Base-by-base conservation (phyloP, 75 land plant species). In the Cunninghamia lanceolata region DNA sequence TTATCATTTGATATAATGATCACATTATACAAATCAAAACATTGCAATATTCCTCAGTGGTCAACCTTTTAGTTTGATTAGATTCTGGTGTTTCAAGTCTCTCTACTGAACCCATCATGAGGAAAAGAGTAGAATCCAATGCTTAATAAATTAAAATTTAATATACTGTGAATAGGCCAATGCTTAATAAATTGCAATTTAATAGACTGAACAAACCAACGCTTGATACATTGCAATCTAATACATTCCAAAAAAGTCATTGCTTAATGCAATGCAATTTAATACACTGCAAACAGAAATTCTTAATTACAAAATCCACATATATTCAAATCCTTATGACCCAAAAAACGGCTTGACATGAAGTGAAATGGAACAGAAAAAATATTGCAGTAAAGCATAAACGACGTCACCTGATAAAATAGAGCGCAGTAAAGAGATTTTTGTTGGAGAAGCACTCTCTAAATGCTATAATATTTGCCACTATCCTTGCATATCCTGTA, bases 401-500 rank as follows among this genome's bases (percentile, higher is more conserved):
- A 63, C 36, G 82, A 34, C 76, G 3, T 74, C 66, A 98, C 99
- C 99, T 98, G 86, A 95, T 59, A 73, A 98, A 94, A 86, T 98
- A 98, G 40, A 98, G 99, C 42, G 88, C 86, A 13, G 93, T 88
- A 82, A 98, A 98, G 39, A 95, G 90, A 35, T 74, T 86, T 87
- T 98, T 98, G 87, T 94, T 86, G 17, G 91, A 84, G 85, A 95
- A 98, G 87, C 96, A 93, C 30, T 87, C 59, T 45, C 90, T 96
- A 89, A 98, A 98, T 32, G 96, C 99, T 53, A 89, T 75, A 42
- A 84, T 77, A 84, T 98, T 98, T 74, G 94, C 89, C n/a, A 96
- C 66, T 85, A 96, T 88, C 88, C 99, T 95, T 42, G 94, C 89
- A 83, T 98, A 98, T 21, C 99, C 99, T 98, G 89, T 73, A 88